Base-by-base conservation (phyloP, 2,329 filamentous ascomycete species). In the Rosellinia necatrix region DNA sequence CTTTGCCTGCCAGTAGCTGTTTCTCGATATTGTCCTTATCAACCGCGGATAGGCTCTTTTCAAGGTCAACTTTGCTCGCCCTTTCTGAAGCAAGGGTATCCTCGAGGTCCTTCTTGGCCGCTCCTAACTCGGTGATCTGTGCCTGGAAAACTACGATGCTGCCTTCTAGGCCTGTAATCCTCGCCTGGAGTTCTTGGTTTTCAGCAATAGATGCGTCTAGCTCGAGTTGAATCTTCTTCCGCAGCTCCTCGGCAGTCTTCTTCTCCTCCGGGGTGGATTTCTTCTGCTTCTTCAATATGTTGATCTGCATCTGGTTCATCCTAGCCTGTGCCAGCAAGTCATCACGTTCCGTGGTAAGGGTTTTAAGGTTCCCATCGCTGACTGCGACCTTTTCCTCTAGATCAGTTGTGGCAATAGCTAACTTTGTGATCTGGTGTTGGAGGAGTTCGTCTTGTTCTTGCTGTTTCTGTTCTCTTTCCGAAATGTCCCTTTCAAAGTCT, bases 121-220 rank as follows among this genome's bases (percentile, higher is more conserved):
- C 43, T 25, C 69, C 62, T 3, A 68, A 49, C 7, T 63, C 61
- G 19, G 58, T 49, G n/a, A 70, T 66, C 38, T 69, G 62, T 35
- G 61, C 53, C 44, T 66, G 65, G 13, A 72, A 61, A 29, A 58
- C 58, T 22, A 63, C 51, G 19, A 72, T 60, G 50, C 66, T 62
- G n/a, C 59, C 55, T 58, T 71, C 69, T 29, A 74, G 62, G 21
- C 56, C 60, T 15, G 64, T 62, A 32, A 73, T 63, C 46, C 64
- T 68, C 7, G 60, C 51, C 41, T 68, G 53, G 10, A 71, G 64
- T 4, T 61, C 55, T 30, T 60, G 43, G 42, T 67, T 72, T 37
- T 70, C 66, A 22, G 58, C 53, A 40, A 65, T 64, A 21, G 66
- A 55, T 3, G 58, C 55, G 6, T 66, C 56, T 50, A 72, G 66